Evolutionary conservation across 2,329 filamentous ascomycete species (phyloP).

Genomic region (Fusarium papillatum): DNA sequence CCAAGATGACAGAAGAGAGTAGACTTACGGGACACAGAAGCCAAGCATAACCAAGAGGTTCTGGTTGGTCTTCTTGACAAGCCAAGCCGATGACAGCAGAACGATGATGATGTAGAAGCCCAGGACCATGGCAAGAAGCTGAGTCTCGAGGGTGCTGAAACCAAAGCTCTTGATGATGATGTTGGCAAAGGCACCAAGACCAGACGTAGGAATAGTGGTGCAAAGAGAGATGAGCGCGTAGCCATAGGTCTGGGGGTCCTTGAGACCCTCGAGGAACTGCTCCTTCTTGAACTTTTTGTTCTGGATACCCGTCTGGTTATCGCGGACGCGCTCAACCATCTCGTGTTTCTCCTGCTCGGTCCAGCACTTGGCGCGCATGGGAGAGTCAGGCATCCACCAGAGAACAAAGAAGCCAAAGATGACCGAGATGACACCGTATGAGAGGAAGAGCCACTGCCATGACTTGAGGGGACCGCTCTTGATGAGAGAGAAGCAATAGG

Average conservation of each 20-base stretch:
- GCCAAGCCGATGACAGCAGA: constrained; percentile 74
- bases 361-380: constrained; percentile 79
- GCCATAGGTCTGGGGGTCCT: constrained; percentile 76
- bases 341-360: constrained; percentile 74
- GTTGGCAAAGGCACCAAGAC: constrained; percentile 79
- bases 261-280: constrained; percentile 64
- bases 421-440: constrained; percentile 73
- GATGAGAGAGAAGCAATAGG: constrained; percentile 72
- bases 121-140: constrained; percentile 81
- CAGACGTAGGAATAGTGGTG: constrained; percentile 80
- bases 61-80: constrained; percentile 78
- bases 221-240: constrained; percentile 76
- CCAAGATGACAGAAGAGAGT: no score
- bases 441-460: constrained; percentile 78
- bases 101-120: constrained; percentile 81
- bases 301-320: constrained; percentile 72
- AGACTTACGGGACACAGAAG: constrained; percentile 72
- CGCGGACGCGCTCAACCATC: constrained; percentile 71
- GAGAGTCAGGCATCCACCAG: constrained; percentile 75
- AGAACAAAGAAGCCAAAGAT: constrained; percentile 74
- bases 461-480: constrained; percentile 67
- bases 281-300: constrained; percentile 62
- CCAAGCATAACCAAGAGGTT: constrained; percentile 76
- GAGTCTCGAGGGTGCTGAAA: constrained; percentile 76
- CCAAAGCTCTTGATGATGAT: constrained; percentile 79